Evolutionary conservation across 1,284 basidiomycete genomes (phyloP).

Genomic region (Schizopora paradoxa): DNA sequence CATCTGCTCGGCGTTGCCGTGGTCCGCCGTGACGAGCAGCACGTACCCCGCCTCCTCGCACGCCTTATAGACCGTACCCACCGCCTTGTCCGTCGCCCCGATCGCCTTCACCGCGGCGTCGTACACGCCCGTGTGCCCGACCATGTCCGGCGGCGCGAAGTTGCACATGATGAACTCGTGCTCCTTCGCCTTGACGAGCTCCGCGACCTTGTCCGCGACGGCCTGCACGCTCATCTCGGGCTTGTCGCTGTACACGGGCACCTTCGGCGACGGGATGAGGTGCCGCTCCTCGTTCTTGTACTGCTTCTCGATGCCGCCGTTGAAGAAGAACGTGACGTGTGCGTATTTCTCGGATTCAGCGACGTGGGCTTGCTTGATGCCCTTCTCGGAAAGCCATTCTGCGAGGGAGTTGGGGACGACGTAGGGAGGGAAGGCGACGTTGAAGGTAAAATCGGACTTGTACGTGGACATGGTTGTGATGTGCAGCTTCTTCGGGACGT

Average conservation of each 20-base stretch:
- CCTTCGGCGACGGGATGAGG: slow-evolving; percentile 86
- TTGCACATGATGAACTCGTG: slow-evolving; percentile 94
- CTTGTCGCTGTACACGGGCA: slow-evolving; percentile 83
- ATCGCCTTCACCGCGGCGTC: slow-evolving; percentile 87
- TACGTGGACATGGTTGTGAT: slow-evolving; percentile 94
- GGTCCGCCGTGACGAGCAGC: slow-evolving; percentile 84
- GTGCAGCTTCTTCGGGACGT: slow-evolving; percentile 79
- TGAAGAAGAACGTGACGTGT: slow-evolving; percentile 96
- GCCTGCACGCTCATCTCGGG: slow-evolving; percentile 83
- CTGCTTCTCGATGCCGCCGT: slow-evolving; percentile 89
- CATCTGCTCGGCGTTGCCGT: slow-evolving; percentile 93
- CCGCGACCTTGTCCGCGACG: slow-evolving; percentile 85
- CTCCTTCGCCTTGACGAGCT: slow-evolving; percentile 63
- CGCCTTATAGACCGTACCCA: slow-evolving; percentile 79
- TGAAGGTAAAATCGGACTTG: slow-evolving; percentile 83
- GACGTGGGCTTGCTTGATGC: slow-evolving; percentile 78
- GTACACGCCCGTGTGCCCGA: slow-evolving; percentile 86
- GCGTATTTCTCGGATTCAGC: slow-evolving; percentile 95
- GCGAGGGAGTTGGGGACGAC: slow-evolving; percentile 89
- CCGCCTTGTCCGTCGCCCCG: slow-evolving; percentile 77
- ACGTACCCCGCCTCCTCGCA: slow-evolving; percentile 82
- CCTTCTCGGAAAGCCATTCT: slow-evolving; percentile 79
- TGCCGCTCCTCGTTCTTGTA: slow-evolving; percentile 78
- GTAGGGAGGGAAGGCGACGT: slow-evolving; percentile 84
- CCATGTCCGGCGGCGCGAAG: slow-evolving; percentile 94